phyloP scores from a whole-genome alignment of 2,329 filamentous ascomycete species.

The Colletotrichum melonis region DNA sequence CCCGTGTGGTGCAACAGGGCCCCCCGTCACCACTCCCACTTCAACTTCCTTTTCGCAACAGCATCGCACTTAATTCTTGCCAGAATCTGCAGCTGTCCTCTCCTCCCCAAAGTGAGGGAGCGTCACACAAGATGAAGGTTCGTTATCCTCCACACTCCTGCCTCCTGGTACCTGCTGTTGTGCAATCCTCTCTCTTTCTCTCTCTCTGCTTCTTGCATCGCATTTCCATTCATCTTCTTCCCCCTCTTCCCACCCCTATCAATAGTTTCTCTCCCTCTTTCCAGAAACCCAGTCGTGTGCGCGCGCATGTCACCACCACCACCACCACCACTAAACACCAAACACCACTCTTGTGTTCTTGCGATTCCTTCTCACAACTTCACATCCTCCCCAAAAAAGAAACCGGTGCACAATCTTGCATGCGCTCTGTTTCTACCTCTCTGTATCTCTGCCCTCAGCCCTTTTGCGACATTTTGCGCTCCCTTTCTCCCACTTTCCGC shows the following conservation, averaged over 20 bases:
- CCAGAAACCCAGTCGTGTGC: background rate
- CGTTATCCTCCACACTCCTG: slow-evolving; percentile 22
- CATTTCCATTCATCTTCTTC: slow-evolving; percentile 16
- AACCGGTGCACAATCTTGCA: background rate
- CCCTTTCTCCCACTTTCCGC: slow-evolving; percentile 30
- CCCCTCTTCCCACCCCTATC: slow-evolving; percentile 5
- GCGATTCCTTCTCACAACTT: slow-evolving; percentile 7
- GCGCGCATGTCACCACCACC: background rate
- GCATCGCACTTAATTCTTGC: slow-evolving; percentile 9
- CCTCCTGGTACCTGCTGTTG: slow-evolving; percentile 14
- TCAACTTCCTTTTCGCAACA: slow-evolving; percentile 1
- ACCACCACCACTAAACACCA: background rate
- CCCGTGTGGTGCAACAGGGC: slow-evolving; percentile 19
- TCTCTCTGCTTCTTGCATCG: background rate
- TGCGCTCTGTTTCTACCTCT: slow-evolving; percentile 1
- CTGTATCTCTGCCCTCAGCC: background rate
- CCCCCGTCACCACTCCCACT: slow-evolving; percentile 23
- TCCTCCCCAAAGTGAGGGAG: slow-evolving; percentile 10
- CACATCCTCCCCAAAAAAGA: background rate
- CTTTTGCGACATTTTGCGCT: background rate
- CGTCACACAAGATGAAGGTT: slow-evolving; percentile 39
- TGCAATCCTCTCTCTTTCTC: background rate
- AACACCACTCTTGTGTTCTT: background rate
- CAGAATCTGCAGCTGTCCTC: slow-evolving; percentile 11
- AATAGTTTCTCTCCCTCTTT: background rate